Conservation (phyloP, 208 protist species). For the Endotrypanum monterogeii region DNA sequence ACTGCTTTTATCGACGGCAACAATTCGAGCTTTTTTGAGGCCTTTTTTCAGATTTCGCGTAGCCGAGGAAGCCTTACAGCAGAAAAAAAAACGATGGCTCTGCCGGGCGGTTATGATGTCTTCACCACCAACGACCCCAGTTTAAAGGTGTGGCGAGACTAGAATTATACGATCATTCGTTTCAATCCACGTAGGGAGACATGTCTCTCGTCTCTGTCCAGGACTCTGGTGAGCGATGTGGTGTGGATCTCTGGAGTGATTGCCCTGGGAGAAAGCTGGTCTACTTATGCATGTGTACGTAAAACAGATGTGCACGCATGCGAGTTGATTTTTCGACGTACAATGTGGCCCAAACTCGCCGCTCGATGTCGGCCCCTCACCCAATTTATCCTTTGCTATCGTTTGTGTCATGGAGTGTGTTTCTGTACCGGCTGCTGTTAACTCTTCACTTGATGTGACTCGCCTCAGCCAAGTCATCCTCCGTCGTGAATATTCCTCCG, state of each 20-base stretch:
- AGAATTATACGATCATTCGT: background rate
- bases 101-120: constrained; percentile 53
- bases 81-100: constrained; percentile 12
- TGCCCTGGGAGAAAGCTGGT: background rate
- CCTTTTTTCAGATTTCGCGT: constrained; percentile 22
- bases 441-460: too few relatives aligned
- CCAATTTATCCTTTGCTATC: background rate
- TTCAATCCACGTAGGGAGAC: too few relatives aligned
- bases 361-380: background rate
- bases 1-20: constrained; percentile 12
- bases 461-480: too few relatives aligned
- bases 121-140: constrained; percentile 82
- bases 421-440: too few relatives aligned
- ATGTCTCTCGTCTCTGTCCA: background rate
- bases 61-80: background rate
- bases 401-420: too few relatives aligned
- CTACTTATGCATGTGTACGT: background rate
- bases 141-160: constrained; percentile 1
- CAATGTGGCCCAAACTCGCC: background rate
- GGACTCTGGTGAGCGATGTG: background rate
- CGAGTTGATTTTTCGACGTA: background rate
- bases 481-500: too few relatives aligned
- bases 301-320: background rate
- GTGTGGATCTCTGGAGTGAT: background rate
- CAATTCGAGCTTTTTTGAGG: constrained; percentile 52